Evolutionary conservation across 2,329 filamentous ascomycete species (phyloP).

Genomic region (Eutypa lata): DNA sequence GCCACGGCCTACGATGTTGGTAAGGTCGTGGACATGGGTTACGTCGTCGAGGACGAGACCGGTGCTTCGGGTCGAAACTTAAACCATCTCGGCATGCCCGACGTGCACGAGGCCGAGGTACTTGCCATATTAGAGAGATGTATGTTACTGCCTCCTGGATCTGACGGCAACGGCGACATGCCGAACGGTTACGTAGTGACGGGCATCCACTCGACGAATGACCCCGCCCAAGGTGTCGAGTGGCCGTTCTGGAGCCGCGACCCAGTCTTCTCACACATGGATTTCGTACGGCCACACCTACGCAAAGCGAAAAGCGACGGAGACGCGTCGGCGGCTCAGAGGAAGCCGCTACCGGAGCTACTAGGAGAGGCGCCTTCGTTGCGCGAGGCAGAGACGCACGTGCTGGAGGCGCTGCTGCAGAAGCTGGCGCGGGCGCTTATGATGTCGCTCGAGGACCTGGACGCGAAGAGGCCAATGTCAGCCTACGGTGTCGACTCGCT

Average conservation of each 20-base stretch:
- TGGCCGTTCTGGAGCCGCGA: not conserved
- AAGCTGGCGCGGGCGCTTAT: not conserved
- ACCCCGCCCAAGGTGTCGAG: not conserved
- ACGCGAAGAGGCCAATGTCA: not conserved
- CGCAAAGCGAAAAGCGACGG: not conserved
- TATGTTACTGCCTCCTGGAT: not conserved
- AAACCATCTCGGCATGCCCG: not conserved
- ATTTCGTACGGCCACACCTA: not conserved
- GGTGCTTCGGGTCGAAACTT: not conserved
- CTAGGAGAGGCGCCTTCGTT: not conserved
- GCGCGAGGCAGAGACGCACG: not conserved
- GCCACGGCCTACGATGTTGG: slow-evolving; percentile 6
- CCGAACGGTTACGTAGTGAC: not conserved
- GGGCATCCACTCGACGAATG: not conserved
- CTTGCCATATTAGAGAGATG: not conserved
- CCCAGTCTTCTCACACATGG: not conserved
- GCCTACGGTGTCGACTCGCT: not conserved
- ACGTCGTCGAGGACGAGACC: slow-evolving; percentile 1
- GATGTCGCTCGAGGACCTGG: not conserved
- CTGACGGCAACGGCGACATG: not conserved
- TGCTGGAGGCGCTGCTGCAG: not conserved
- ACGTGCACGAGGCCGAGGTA: not conserved
- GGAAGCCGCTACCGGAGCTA: not conserved
- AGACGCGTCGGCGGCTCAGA: not conserved
- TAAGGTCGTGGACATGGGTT: slow-evolving; percentile 6